Evolutionary conservation across 1,284 basidiomycete genomes (phyloP).

Genomic region (Ustilago loliicola): DNA sequence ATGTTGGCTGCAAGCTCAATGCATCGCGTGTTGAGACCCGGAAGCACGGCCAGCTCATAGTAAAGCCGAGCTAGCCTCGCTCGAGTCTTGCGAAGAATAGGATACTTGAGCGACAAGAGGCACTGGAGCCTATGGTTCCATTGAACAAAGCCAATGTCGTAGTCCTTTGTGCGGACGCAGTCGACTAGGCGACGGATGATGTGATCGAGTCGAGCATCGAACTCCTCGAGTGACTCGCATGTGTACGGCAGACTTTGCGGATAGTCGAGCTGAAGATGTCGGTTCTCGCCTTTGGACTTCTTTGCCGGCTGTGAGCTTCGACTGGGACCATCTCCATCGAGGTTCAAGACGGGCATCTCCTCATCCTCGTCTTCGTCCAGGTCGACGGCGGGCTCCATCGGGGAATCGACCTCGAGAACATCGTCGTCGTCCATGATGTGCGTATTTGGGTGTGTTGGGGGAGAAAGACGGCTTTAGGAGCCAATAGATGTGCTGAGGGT

Average conservation of each 20-base stretch:
- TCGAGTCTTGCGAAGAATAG: constrained; percentile 75
- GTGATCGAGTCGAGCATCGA: constrained; percentile 83
- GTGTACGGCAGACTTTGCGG: constrained; percentile 78
- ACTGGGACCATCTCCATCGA: constrained; percentile 28
- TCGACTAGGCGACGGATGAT: constrained; percentile 82
- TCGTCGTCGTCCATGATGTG: constrained; percentile 59
- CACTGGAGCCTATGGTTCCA: constrained; percentile 71
- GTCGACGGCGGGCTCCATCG: constrained; percentile 59
- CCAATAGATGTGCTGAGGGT: background rate
- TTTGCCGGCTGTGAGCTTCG: constrained; percentile 25
- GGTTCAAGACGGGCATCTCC: constrained; percentile 43
- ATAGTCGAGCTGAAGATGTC: constrained; percentile 63
- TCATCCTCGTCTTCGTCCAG: constrained; percentile 53
- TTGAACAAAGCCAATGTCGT: constrained; percentile 74
- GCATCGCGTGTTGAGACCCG: constrained; percentile 80
- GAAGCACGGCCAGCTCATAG: constrained; percentile 82
- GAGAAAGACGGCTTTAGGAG: background rate
- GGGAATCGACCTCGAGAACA: constrained; percentile 56
- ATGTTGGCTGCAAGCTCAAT: constrained; percentile 81
- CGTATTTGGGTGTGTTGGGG: background rate
- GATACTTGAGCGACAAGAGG: constrained; percentile 70
- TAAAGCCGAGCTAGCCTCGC: constrained; percentile 84
- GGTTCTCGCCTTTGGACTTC: constrained; percentile 45
- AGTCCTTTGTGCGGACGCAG: constrained; percentile 82
- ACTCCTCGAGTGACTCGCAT: constrained; percentile 82